Evolutionary conservation across 768 basidiomycete species (phyloP).

Genomic region (Daedaleopsis sinensis): DNA sequence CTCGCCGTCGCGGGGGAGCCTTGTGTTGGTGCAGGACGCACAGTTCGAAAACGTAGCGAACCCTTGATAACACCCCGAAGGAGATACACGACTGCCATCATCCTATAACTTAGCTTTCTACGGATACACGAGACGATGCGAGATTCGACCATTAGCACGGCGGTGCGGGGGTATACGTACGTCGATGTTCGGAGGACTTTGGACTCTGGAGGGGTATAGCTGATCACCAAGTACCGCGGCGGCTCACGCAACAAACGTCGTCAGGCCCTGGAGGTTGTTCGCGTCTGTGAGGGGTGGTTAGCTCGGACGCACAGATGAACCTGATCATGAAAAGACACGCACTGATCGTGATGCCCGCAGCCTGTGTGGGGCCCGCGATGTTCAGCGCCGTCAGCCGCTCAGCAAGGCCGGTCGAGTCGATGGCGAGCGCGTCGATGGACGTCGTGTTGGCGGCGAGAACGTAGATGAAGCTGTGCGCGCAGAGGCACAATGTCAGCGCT

Average conservation of each 20-base stretch:
- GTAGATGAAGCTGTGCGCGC: slow-evolving; percentile 41
- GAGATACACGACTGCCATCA: too few relatives aligned
- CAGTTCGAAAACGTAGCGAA: too few relatives aligned
- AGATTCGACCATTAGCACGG: too few relatives aligned
- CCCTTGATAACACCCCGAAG: too few relatives aligned
- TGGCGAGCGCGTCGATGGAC: slow-evolving; percentile 41
- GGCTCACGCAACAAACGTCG: slow-evolving; percentile 29
- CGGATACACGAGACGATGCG: too few relatives aligned
- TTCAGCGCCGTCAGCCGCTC: slow-evolving; percentile 35
- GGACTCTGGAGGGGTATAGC: neutral
- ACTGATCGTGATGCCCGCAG: slow-evolving; percentile 39
- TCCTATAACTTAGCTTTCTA: too few relatives aligned
- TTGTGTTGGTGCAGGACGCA: neutral
- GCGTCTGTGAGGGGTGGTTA: slow-evolving; percentile 23
- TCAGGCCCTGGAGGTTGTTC: slow-evolving; percentile 42
- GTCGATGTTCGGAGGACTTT: neutral
- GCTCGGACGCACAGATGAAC: neutral
- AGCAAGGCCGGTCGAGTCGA: slow-evolving; percentile 41
- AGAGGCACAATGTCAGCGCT: neutral
- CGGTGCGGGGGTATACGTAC: neutral
- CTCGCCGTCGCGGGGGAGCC: neutral
- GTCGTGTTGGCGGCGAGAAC: slow-evolving; percentile 42
- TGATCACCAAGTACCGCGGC: neutral
- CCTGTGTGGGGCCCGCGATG: slow-evolving; percentile 35
- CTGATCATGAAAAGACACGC: slow-evolving; percentile 17